Percentiles rank a stretch among this genome's conserved stretches.
Evolutionary conservation across 139 green algal species (phyloP).

Genomic region (Pedinophyceae sp.): DNA sequence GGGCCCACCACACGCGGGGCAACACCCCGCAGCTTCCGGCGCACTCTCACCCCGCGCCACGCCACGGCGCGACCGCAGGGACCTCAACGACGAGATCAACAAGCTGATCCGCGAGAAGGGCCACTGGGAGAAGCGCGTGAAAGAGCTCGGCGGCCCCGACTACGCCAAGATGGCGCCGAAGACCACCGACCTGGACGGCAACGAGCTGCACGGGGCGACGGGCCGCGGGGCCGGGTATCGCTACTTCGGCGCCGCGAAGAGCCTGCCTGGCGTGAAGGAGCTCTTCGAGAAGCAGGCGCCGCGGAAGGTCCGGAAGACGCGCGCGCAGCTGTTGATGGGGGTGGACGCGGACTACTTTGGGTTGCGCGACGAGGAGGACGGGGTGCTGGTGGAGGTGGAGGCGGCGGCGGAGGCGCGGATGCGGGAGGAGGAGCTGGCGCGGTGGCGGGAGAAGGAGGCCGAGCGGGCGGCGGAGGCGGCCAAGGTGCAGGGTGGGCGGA

Average conservation of each 20-base stretch:
- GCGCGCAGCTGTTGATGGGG: conserved; percentile 66
- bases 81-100: conserved; percentile 99
- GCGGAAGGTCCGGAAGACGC: conserved; percentile 31
- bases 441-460: conserved; percentile 23
- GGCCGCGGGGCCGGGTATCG: conserved; percentile 49
- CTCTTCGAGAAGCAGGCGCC: conserved; percentile 79
- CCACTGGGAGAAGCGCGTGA: conserved; percentile 91
- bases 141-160: conserved; percentile 88
- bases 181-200: conserved; percentile 30
- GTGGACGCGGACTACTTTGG: conserved; percentile 96
- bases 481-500: conserved; percentile 2
- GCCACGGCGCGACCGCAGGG: too few relatives aligned
- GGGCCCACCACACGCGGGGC: too few relatives aligned
- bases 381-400: conserved; percentile 62
- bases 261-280: conserved; percentile 90
- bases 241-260: conserved; percentile 98
- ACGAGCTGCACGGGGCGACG: conserved; percentile 17
- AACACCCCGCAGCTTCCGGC: too few relatives aligned
- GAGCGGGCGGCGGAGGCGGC: conserved; percentile 3
- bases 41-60: too few relatives aligned
- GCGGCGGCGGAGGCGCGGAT: conserved; percentile 48
- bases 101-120: conserved; percentile 96
- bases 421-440: conserved; percentile 42
- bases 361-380: conserved; percentile 90
- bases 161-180: conserved; percentile 63